Evolutionary conservation across 2,329 filamentous ascomycete species (phyloP).

Genomic region (Claviceps maximensis): DNA sequence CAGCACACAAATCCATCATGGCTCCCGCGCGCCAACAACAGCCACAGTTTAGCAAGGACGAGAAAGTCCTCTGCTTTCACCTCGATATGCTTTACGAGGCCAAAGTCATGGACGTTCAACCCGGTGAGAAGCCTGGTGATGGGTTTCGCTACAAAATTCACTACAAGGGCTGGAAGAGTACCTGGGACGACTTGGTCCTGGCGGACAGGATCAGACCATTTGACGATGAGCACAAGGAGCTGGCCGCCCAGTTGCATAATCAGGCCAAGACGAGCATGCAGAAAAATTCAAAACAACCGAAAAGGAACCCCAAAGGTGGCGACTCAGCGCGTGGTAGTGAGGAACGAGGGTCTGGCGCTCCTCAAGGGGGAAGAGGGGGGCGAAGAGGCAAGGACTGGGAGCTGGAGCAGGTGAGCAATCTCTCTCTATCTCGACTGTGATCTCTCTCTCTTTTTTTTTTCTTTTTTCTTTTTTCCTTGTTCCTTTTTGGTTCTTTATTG

Average conservation of each 20-base stretch:
- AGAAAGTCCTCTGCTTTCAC: conserved; percentile 93
- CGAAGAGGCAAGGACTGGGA: conserved; percentile 70
- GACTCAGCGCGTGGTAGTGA: conserved; percentile 58
- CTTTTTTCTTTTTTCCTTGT: not conserved
- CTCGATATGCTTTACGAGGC: conserved; percentile 96
- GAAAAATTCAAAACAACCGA: conserved; percentile 38
- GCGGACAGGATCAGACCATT: conserved; percentile 89
- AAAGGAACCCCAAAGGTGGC: conserved; percentile 29
- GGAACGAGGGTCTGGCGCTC: conserved; percentile 52
- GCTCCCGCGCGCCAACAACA: conserved; percentile 29
- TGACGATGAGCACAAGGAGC: conserved; percentile 86
- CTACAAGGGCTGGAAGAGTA: conserved; percentile 99
- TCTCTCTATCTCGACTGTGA: conserved; percentile 5
- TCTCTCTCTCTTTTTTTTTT: not conserved
- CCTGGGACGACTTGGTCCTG: conserved; percentile 98
- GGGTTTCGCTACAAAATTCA: conserved; percentile 84
- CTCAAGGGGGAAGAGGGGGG: conserved; percentile 52
- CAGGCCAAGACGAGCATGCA: conserved; percentile 50
- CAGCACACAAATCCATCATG: conserved; percentile 17
- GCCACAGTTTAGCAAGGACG: conserved; percentile 57
- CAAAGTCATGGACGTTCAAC: conserved; percentile 73
- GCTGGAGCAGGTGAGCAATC: conserved; percentile 56
- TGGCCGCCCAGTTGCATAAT: conserved; percentile 60
- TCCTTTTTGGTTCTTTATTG: not conserved
- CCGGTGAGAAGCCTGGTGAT: conserved; percentile 52